phyloP scores from a whole-genome alignment of 495 filamentous ascomycete genomes.

The Chaetomidium leptoderma region DNA sequence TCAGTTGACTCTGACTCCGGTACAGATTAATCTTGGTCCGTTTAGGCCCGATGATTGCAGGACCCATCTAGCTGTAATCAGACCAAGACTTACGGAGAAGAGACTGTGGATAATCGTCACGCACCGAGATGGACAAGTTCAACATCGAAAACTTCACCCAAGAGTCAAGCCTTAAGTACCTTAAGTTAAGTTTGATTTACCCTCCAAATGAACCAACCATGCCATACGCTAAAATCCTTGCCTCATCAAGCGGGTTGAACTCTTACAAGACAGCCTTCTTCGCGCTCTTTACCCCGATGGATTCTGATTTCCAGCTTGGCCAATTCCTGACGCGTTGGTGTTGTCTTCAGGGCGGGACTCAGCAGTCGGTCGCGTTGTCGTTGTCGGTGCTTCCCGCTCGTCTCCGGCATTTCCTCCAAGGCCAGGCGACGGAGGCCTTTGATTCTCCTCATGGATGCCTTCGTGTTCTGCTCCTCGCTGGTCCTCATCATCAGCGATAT shows the following conservation, averaged over 20 bases:
- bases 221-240: background rate
- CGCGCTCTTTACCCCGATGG: background rate
- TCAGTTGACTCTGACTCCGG: no score
- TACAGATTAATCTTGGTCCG: no score
- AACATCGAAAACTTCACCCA: background rate
- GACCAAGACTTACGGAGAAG: no score
- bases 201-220: background rate
- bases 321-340: background rate
- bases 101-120: no score
- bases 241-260: background rate
- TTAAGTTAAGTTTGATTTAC: background rate
- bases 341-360: background rate
- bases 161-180: background rate
- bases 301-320: background rate
- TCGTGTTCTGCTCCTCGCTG: conserved; percentile 14
- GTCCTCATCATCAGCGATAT: conserved; percentile 27
- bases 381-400: background rate
- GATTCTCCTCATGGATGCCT: background rate
- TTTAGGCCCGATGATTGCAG: no score
- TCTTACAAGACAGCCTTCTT: background rate
- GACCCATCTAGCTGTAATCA: no score
- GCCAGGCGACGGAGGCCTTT: background rate
- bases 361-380: background rate
- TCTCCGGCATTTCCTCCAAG: background rate
- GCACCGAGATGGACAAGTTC: no score